Evolutionary conservation across 2,329 filamentous ascomycete genomes (phyloP).

Genomic region (Acephala macrosclerotiorum): DNA sequence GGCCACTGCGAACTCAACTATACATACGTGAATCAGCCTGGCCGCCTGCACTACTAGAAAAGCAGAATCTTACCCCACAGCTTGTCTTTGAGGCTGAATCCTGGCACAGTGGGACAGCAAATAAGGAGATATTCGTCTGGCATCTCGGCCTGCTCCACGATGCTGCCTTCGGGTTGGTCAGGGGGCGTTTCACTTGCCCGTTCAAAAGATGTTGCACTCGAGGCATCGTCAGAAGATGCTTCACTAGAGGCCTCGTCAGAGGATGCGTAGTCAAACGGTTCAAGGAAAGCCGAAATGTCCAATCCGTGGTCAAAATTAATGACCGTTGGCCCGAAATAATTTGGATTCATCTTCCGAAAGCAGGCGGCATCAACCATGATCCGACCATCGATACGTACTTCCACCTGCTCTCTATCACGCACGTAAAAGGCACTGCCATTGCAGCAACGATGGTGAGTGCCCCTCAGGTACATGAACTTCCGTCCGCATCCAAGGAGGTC

Average conservation of each 20-base stretch:
- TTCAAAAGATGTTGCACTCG: constrained; percentile 8
- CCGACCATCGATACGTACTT: constrained; percentile 35
- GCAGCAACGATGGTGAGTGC: constrained; percentile 41
- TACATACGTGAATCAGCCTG: constrained; percentile 12
- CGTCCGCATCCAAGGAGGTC: constrained; percentile 39
- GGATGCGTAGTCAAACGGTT: too few species aligned
- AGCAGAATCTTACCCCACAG: constrained; percentile 21
- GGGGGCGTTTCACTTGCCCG: not conserved
- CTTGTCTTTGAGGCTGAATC: constrained; percentile 22
- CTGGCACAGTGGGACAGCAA: constrained; percentile 22
- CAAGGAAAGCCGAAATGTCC: too few species aligned
- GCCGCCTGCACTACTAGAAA: too few species aligned
- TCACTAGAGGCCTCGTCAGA: constrained; percentile 3
- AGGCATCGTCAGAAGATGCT: not conserved
- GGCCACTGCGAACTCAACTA: constrained; percentile 28
- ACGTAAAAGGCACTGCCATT: constrained; percentile 45
- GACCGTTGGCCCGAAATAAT: constrained; percentile 34
- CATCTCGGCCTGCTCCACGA: constrained; percentile 28
- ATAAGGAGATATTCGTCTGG: constrained; percentile 27
- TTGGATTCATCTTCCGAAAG: constrained; percentile 41
- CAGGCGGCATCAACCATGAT: constrained; percentile 42
- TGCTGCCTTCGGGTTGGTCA: constrained; percentile 15
- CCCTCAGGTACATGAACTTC: constrained; percentile 42
- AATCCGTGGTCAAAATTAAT: too few species aligned
- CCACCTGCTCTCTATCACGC: constrained; percentile 34